Percentiles rank a stretch among this genome's conserved stretches.
Evolutionary conservation across 306 rosid genomes (phyloP).

Genomic region (Ceratonia siliqua): DNA sequence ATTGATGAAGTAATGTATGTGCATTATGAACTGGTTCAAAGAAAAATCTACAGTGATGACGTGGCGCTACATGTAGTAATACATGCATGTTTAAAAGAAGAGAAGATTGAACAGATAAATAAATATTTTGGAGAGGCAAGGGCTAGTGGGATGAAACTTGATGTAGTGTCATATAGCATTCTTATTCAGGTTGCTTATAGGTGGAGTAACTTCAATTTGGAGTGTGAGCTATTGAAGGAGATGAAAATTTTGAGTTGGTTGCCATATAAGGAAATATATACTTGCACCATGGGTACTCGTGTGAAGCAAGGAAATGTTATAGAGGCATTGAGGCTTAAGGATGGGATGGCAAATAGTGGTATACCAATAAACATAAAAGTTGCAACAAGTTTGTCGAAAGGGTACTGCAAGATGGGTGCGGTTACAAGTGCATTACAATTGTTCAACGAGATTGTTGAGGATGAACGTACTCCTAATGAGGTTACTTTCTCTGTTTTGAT

Average conservation of each 20-base stretch:
- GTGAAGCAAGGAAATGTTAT: conserved; percentile 63
- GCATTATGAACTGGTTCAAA: conserved; percentile 55
- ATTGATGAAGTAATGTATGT: conserved; percentile 38
- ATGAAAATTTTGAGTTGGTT: conserved; percentile 66
- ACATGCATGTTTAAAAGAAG: conserved; percentile 55
- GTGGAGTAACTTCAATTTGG: conserved; percentile 46
- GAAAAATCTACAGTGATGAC: conserved; percentile 49
- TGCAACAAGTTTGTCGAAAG: conserved; percentile 63
- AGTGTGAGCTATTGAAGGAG: conserved; percentile 49
- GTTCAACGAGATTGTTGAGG: conserved; percentile 43
- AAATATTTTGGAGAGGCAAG: conserved; percentile 45
- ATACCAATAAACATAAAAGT: conserved; percentile 44
- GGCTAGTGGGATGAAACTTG: conserved; percentile 53
- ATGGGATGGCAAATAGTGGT: conserved; percentile 66
- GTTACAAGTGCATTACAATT: conserved; percentile 58
- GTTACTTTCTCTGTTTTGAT: conserved; percentile 57
- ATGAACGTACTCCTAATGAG: conserved; percentile 51
- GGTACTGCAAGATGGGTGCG: conserved; percentile 55
- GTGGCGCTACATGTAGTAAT: conserved; percentile 49
- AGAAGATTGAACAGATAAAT: conserved; percentile 46
- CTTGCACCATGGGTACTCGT: conserved; percentile 49
- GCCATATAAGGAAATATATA: conserved; percentile 53
- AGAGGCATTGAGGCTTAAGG: conserved; percentile 64
- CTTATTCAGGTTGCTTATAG: conserved; percentile 54
- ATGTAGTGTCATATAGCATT: conserved; percentile 51